A percentile compares a stretch with the other conserved stretches of the same genome.
Conservation (phyloP, 1,284 basidiomycete genomes). For the Leccinum griseonigrum region DNA sequence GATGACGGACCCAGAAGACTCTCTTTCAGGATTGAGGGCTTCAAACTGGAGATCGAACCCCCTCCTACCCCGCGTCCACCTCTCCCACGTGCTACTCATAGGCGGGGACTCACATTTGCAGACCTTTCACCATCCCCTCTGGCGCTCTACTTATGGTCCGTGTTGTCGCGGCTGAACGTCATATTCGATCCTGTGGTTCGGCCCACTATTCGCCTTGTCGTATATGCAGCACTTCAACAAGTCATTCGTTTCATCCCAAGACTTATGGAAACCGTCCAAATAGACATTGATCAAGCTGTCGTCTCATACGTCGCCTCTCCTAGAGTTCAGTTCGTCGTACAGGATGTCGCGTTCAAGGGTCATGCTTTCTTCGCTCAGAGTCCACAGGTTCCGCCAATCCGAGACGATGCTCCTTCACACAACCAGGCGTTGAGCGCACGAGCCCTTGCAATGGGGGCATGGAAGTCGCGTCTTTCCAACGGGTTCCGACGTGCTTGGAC, state of each 20-base stretch:
- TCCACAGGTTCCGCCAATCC: slow-evolving; percentile 34
- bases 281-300: slow-evolving; percentile 57
- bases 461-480: slow-evolving; percentile 56
- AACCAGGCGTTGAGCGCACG: slow-evolving; percentile 34
- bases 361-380: slow-evolving; percentile 53
- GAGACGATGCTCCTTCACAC: slow-evolving; percentile 24
- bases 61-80: slow-evolving; percentile 14
- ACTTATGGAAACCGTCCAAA: slow-evolving; percentile 61
- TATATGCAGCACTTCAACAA: slow-evolving; percentile 53
- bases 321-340: slow-evolving; percentile 48
- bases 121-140: slow-evolving; percentile 56
- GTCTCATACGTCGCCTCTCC: slow-evolving; percentile 50
- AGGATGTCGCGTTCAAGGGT: slow-evolving; percentile 52
- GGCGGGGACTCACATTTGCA: slow-evolving; percentile 46
- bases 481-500: slow-evolving; percentile 62
- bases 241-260: slow-evolving; percentile 62
- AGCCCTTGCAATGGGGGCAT: slow-evolving; percentile 50
- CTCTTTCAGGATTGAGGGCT: slow-evolving; percentile 58
- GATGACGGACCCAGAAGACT: slow-evolving; percentile 48
- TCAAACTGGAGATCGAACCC: slow-evolving; percentile 51
- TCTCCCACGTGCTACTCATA: slow-evolving; percentile 32
- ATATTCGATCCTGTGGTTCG: slow-evolving; percentile 57
- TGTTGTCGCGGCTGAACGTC: slow-evolving; percentile 43
- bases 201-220: slow-evolving; percentile 54
- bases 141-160: slow-evolving; percentile 47